Percentiles rank a stretch among this genome's conserved stretches.
Conservation (phyloP, 306 rosid genomes). For the Lathyrus tuberosus region DNA sequence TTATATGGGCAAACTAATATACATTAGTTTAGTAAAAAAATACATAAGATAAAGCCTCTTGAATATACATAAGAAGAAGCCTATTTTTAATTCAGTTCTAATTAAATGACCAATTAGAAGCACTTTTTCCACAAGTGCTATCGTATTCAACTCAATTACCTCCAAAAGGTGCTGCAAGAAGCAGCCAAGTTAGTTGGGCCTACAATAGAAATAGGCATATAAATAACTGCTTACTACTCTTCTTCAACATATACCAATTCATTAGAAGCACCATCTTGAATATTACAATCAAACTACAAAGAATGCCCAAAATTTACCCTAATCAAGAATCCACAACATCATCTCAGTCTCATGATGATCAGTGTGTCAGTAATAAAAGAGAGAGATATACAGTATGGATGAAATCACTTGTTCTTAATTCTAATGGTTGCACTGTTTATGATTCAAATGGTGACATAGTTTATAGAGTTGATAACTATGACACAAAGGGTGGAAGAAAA, state of each 20-base stretch:
- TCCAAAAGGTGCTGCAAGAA: conserved; percentile 26
- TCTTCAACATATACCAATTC: not conserved
- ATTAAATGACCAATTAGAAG: not conserved
- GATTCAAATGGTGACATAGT: conserved; percentile 70
- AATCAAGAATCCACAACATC: conserved; percentile 24
- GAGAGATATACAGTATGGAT: conserved; percentile 84
- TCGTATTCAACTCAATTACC: conserved; percentile 21
- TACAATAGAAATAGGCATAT: conserved; percentile 11
- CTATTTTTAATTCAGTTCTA: not conserved
- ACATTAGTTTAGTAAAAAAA: too few species aligned
- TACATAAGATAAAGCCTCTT: too few species aligned
- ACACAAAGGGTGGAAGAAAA: conserved; percentile 61
- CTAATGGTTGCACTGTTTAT: conserved; percentile 90
- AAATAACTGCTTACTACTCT: conserved; percentile 37
- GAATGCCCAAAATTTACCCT: conserved; percentile 55
- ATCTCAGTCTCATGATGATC: conserved; percentile 8
- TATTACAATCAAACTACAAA: not conserved
- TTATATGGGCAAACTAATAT: too few species aligned
- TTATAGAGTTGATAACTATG: conserved; percentile 83
- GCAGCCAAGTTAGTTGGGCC: conserved; percentile 25
- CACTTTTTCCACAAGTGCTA: conserved; percentile 34
- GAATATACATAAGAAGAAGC: too few species aligned
- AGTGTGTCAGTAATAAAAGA: conserved; percentile 31
- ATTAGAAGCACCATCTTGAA: not conserved
- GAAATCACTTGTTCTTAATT: conserved; percentile 78